Evolutionary conservation across 768 basidiomycete species (phyloP).

Genomic region (Nidularia pulvinata): DNA sequence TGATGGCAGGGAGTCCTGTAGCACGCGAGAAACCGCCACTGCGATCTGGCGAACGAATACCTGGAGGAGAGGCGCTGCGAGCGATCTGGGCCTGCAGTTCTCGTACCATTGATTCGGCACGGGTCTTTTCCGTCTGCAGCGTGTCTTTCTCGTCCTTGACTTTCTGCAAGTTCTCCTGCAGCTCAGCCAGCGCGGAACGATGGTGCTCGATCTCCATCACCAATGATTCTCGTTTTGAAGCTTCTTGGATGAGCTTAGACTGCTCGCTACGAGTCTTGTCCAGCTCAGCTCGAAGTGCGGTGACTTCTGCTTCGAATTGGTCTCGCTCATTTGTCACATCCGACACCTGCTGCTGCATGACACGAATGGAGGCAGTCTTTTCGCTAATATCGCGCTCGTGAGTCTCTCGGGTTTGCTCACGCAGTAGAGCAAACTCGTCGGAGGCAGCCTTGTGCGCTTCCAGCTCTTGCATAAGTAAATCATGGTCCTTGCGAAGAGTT

Average conservation of each 20-base stretch:
- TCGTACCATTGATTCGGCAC: constrained; percentile 66
- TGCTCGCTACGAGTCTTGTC: constrained; percentile 58
- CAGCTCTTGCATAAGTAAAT: constrained; percentile 54
- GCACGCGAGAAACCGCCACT: constrained; percentile 54
- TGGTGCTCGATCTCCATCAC: constrained; percentile 77
- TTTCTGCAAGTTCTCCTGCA: constrained; percentile 76
- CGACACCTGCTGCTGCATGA: constrained; percentile 50
- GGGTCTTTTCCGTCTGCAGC: constrained; percentile 70
- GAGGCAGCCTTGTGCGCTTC: constrained; percentile 56
- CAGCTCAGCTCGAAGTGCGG: constrained; percentile 57
- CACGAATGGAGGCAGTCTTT: constrained; percentile 44
- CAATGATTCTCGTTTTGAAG: constrained; percentile 73
- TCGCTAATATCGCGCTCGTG: constrained; percentile 50
- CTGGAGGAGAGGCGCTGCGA: constrained; percentile 59
- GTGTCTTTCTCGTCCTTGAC: constrained; percentile 83
- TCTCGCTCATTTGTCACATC: constrained; percentile 42
- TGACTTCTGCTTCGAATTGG: constrained; percentile 43
- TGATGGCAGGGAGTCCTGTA: constrained; percentile 63
- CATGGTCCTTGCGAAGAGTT: constrained; percentile 43
- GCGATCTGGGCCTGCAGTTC: constrained; percentile 78
- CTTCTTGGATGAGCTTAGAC: constrained; percentile 65
- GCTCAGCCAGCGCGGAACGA: constrained; percentile 72
- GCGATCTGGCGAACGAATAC: constrained; percentile 53
- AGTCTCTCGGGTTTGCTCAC: constrained; percentile 33
- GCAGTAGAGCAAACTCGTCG: constrained; percentile 46